These are phyloP conservation scores for Psilocybe cyanescens DNA, from an alignment of 768 basidiomycete species.

Conservation along the genomic window DNA sequence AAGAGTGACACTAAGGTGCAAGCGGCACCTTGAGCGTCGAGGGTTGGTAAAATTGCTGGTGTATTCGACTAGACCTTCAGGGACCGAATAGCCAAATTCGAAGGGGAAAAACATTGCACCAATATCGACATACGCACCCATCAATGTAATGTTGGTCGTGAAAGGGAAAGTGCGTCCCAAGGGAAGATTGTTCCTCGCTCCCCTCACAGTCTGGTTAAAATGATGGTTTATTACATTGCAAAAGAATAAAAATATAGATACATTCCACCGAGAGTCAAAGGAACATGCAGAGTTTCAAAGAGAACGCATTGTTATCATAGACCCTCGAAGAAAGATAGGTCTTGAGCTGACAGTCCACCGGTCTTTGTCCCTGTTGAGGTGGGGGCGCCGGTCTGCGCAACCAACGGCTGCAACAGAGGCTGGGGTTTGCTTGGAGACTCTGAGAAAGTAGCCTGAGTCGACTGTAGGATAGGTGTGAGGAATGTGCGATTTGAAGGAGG, in stretches of 20 bases:
- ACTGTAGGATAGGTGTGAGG: slow-evolving; percentile 7
- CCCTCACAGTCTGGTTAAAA: background rate
- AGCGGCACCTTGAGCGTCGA: too few species aligned
- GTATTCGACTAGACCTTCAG: too few species aligned
- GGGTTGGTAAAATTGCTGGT: too few species aligned
- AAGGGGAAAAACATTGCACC: too few species aligned
- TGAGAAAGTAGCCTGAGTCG: background rate
- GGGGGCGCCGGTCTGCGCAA: slow-evolving; percentile 6
- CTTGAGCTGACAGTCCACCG: slow-evolving; percentile 78
- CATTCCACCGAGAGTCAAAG: slow-evolving; percentile 2
- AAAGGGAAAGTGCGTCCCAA: too few species aligned
- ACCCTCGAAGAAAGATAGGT: slow-evolving; percentile 88
- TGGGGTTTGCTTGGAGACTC: slow-evolving; percentile 1
- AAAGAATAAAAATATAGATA: background rate
- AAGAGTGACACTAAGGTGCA: too few species aligned
- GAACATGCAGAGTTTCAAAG: background rate
- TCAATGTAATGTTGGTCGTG: background rate
- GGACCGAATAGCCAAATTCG: too few species aligned
- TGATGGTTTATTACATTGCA: background rate
- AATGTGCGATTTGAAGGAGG: slow-evolving; percentile 10
- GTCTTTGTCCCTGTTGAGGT: slow-evolving; percentile 24
- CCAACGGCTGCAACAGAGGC: background rate
- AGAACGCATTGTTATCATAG: slow-evolving; percentile 20
- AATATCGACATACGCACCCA: too few species aligned
- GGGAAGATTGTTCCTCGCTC: too few species aligned